Evolutionary conservation across 257 asterid species (phyloP).

Genomic region (Paraleonurus japonicus): DNA sequence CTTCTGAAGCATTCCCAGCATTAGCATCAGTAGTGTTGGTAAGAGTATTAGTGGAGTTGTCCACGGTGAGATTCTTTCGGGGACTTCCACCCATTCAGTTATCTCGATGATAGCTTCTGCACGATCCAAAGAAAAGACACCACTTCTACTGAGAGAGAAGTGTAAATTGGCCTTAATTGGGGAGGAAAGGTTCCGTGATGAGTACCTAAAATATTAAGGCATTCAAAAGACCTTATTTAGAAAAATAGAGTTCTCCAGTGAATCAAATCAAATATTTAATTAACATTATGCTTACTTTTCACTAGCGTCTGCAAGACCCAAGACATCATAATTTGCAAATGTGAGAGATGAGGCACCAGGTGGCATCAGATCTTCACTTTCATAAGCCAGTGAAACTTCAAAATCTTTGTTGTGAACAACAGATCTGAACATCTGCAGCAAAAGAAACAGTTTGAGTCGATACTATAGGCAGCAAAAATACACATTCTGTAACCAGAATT

Average conservation of each 20-base stretch:
- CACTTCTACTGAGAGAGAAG: constrained; percentile 96
- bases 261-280: constrained; percentile 19
- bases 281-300: constrained; percentile 60
- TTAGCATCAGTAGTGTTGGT: constrained; percentile 55
- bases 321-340: constrained; percentile 80
- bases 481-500: constrained; percentile 14
- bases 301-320: constrained; percentile 78
- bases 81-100: constrained; percentile 98
- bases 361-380: constrained; percentile 70
- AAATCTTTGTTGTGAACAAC: constrained; percentile 82
- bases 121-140: constrained; percentile 77
- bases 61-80: constrained; percentile 79
- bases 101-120: constrained; percentile 92
- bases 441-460: constrained; percentile 14
- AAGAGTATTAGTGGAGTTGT: constrained; percentile 72
- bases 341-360: constrained; percentile 66
- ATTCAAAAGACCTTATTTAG: constrained; percentile 21
- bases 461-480: constrained; percentile 13
- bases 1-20: constrained; percentile 51
- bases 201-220: constrained; percentile 55
- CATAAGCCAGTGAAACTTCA: constrained; percentile 89
- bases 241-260: constrained; percentile 11
- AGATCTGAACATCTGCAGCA: constrained; percentile 87
- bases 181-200: constrained; percentile 83
- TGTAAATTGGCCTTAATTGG: constrained; percentile 94